A percentile compares a stretch with the other conserved stretches of the same genome.
These are phyloP conservation scores for Hemisphaericaspora subhashii DNA, from an alignment of 1,139 yeast species.

Conservation along the genomic window DNA sequence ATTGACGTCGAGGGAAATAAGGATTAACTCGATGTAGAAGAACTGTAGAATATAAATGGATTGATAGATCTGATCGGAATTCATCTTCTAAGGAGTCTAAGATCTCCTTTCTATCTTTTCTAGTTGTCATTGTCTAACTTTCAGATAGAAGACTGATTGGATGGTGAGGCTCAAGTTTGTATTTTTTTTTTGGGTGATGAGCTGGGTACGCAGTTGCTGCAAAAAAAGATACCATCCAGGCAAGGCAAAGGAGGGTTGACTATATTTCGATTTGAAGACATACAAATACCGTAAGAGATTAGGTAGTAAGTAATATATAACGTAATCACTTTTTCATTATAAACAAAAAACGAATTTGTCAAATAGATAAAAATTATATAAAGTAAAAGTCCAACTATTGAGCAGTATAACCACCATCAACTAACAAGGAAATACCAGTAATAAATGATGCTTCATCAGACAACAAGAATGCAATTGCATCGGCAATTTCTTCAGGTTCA, in stretches of 20 bases:
- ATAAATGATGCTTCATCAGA: constrained; percentile 41
- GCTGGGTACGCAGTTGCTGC: neutral
- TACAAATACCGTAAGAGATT: neutral
- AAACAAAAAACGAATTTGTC: neutral
- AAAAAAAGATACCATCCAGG: neutral
- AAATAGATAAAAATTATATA: neutral
- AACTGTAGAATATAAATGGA: constrained; percentile 52
- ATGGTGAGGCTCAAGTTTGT: too few relatives aligned
- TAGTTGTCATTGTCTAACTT: constrained; percentile 13
- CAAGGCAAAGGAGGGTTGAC: too few relatives aligned
- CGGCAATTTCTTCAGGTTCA: constrained; percentile 41
- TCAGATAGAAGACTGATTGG: too few relatives aligned
- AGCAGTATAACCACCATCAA: constrained; percentile 41
- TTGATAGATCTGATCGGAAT: constrained; percentile 46
- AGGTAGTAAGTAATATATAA: too few relatives aligned
- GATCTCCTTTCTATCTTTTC: constrained; percentile 27
- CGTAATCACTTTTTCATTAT: too few relatives aligned
- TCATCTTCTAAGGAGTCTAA: constrained; percentile 42
- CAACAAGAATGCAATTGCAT: constrained; percentile 46
- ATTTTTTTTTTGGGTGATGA: neutral
- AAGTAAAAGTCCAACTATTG: constrained; percentile 11
- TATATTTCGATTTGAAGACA: too few relatives aligned
- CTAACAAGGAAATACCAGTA: constrained; percentile 40
- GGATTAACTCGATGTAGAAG: constrained; percentile 42
- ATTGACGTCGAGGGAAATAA: constrained; percentile 32